Conservation (phyloP, 2,329 filamentous ascomycete species). For the Penicillium hordei region DNA sequence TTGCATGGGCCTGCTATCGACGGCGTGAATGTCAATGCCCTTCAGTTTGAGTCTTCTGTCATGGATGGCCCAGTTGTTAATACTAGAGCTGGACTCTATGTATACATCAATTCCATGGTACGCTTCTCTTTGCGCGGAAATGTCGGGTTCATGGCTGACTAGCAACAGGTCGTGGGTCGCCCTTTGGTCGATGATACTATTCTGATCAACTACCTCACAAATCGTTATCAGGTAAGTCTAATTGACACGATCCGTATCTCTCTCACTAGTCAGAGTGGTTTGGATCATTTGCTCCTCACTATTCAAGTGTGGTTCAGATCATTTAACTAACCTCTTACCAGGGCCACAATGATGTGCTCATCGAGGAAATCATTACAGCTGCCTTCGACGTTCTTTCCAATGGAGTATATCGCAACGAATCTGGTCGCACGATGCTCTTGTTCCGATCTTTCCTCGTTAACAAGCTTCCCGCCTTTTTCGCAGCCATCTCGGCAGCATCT, state of each 20-base stretch:
- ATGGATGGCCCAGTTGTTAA: conserved; percentile 70
- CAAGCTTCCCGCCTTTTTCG: conserved; percentile 63
- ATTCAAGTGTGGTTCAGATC: not conserved
- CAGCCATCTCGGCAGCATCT: conserved; percentile 56
- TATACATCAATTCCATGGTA: conserved; percentile 81
- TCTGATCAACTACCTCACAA: conserved; percentile 77
- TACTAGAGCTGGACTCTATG: conserved; percentile 77
- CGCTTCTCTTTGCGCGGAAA: not conserved
- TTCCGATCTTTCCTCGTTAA: conserved; percentile 85
- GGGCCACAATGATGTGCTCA: conserved; percentile 74
- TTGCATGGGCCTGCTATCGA: conserved; percentile 47
- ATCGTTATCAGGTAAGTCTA: conserved; percentile 70
- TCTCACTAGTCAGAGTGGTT: not conserved
- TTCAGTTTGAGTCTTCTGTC: conserved; percentile 56
- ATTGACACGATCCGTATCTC: not conserved
- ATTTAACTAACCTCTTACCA: conserved; percentile 34
- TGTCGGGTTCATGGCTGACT: conserved; percentile 32
- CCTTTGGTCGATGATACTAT: conserved; percentile 79
- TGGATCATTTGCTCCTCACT: not conserved
- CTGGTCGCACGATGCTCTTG: conserved; percentile 62
- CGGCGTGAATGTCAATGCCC: conserved; percentile 45
- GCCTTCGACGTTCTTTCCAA: conserved; percentile 90
- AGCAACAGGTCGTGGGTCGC: conserved; percentile 68
- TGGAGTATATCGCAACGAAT: conserved; percentile 70
- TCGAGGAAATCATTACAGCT: conserved; percentile 80